A percentile compares a stretch with the other conserved stretches of the same genome.
Conservation (phyloP, 768 basidiomycete species). For the Xanthoconium purpureum region DNA sequence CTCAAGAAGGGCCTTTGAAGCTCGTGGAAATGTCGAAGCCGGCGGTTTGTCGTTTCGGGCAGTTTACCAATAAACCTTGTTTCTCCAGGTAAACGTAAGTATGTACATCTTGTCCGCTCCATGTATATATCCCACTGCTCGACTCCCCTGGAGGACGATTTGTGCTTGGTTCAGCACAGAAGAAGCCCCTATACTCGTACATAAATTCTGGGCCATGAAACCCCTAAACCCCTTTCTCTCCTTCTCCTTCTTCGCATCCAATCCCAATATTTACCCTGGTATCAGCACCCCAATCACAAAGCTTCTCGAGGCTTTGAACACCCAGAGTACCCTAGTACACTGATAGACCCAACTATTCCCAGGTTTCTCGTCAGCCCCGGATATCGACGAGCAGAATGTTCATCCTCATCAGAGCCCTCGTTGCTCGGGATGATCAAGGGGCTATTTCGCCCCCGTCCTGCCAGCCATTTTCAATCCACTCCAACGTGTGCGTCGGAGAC, state of each 20-base stretch:
- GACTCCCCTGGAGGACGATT: too few relatives aligned
- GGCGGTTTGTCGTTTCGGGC: too few relatives aligned
- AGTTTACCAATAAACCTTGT: too few relatives aligned
- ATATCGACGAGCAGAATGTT: slow-evolving; percentile 7
- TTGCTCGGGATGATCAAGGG: neutral
- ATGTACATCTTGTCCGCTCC: too few relatives aligned
- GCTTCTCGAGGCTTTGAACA: neutral
- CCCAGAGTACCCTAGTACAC: neutral
- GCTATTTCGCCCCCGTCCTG: slow-evolving; percentile 2
- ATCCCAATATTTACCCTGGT: neutral
- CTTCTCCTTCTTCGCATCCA: neutral
- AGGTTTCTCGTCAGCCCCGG: neutral
- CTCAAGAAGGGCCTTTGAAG: too few relatives aligned
- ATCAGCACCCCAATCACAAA: too few relatives aligned
- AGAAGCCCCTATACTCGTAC: neutral
- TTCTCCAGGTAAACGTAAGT: too few relatives aligned
- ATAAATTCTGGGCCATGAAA: neutral
- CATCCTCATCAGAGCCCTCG: neutral
- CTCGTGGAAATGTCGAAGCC: too few relatives aligned
- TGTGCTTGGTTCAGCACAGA: neutral
- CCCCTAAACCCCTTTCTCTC: neutral
- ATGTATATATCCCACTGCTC: too few relatives aligned
- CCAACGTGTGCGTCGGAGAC: slow-evolving; percentile 23
- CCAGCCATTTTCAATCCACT: slow-evolving; percentile 4
- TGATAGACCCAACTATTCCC: neutral